A percentile compares a stretch with the other conserved stretches of the same genome.
Conservation (phyloP, 805 yeast genomes). For the Candida endomychidarum region DNA sequence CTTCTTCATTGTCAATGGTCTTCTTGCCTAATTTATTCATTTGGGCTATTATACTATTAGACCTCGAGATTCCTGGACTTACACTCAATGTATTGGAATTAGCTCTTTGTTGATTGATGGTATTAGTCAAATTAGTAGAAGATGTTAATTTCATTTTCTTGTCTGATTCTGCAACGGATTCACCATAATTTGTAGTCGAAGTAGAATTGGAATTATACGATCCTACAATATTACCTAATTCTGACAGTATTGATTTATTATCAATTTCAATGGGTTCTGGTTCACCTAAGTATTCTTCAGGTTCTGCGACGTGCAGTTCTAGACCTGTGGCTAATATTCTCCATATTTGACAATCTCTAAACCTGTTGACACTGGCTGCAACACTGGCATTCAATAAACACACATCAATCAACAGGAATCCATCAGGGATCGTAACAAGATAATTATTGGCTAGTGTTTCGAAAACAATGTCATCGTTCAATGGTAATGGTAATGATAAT, state of each 20-base stretch:
- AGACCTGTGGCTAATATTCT: conserved; percentile 52
- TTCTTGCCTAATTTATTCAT: conserved; percentile 11
- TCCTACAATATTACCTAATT: conserved; percentile 40
- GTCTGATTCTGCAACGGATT: conserved; percentile 15
- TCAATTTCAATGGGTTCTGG: conserved; percentile 7
- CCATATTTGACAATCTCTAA: conserved; percentile 66
- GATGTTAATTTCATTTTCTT: conserved; percentile 12
- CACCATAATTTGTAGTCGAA: conserved; percentile 40
- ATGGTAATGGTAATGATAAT: conserved; percentile 41
- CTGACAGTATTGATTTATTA: conserved; percentile 32
- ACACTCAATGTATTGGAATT: conserved; percentile 16
- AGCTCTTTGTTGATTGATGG: conserved; percentile 22
- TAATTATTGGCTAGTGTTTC: conserved; percentile 52
- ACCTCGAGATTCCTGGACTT: conserved; percentile 16
- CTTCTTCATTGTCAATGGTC: conserved; percentile 21
- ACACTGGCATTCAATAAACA: conserved; percentile 58
- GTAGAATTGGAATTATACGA: conserved; percentile 43
- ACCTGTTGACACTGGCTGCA: conserved; percentile 50
- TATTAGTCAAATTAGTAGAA: conserved; percentile 23
- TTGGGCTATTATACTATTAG: conserved; percentile 14
- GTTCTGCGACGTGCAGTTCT: conserved; percentile 22
- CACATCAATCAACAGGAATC: conserved; percentile 50
- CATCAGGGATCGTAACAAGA: conserved; percentile 45
- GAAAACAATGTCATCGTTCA: conserved; percentile 44
- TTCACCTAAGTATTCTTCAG: conserved; percentile 6